A percentile compares a stretch with the other conserved stretches of the same genome.
These are phyloP conservation scores for Penicillium decumbens DNA, from an alignment of 2,329 filamentous ascomycete species.

Conservation along the genomic window DNA sequence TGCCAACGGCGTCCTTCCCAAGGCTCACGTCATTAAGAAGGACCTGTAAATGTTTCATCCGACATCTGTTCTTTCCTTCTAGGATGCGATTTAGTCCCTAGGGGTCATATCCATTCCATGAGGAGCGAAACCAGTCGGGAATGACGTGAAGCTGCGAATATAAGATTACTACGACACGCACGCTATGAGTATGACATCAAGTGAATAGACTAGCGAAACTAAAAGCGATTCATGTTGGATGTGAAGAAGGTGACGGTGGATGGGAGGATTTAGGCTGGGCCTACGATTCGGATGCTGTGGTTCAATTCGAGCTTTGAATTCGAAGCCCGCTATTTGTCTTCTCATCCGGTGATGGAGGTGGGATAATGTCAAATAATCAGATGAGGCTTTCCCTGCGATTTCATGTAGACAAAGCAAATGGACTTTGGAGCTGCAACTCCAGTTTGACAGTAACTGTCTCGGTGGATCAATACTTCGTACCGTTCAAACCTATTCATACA, in stretches of 20 bases:
- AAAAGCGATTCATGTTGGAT: background rate
- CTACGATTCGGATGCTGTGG: background rate
- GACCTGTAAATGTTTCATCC: constrained; percentile 19
- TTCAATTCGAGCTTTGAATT: background rate
- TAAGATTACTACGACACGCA: constrained; percentile 1
- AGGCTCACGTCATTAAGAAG: constrained; percentile 33
- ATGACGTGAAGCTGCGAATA: constrained; percentile 1
- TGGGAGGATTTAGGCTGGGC: background rate
- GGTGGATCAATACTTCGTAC: too few species aligned
- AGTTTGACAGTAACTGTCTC: too few species aligned
- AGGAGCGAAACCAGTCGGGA: background rate
- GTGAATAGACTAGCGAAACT: constrained; percentile 9
- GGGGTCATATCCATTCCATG: background rate
- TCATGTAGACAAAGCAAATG: background rate
- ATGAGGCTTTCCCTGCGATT: background rate
- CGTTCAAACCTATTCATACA: too few species aligned
- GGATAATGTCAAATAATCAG: background rate
- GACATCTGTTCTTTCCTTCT: background rate
- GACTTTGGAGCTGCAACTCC: background rate
- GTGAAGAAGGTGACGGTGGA: background rate
- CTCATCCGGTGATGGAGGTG: background rate
- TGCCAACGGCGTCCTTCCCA: constrained; percentile 34
- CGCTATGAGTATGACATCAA: constrained; percentile 12
- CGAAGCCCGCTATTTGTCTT: background rate
- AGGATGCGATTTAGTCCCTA: background rate